Percentiles rank a stretch among this genome's conserved stretches.
Conservation (phyloP, 257 asterid genomes). For the Eucommia ulmoides region DNA sequence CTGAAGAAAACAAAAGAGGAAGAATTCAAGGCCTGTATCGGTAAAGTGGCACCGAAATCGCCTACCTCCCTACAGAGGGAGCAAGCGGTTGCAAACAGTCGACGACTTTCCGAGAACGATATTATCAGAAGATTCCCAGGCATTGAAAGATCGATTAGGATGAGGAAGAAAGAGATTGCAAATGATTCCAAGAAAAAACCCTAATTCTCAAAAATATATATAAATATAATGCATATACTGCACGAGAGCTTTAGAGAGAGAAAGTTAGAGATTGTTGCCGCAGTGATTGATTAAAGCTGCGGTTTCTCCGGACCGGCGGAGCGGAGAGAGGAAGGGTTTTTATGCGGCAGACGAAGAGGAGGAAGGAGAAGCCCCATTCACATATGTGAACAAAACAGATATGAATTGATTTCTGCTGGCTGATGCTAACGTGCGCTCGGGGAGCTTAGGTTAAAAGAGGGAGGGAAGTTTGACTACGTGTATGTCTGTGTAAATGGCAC, state of each 20-base stretch:
- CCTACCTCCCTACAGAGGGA: constrained; percentile 15
- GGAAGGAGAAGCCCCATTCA: neutral
- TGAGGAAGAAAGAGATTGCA: neutral
- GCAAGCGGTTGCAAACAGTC: constrained; percentile 12
- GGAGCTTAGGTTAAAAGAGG: constrained; percentile 12
- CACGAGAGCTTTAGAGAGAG: too few relatives aligned
- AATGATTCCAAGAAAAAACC: constrained; percentile 13
- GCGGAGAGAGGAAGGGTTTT: neutral
- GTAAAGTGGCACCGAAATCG: constrained; percentile 17
- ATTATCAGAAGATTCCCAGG: constrained; percentile 12
- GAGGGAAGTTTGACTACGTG: too few relatives aligned
- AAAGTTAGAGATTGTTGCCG: neutral
- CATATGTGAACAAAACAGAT: constrained; percentile 10
- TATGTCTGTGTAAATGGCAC: too few relatives aligned
- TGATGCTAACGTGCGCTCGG: constrained; percentile 37
- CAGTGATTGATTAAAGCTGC: neutral
- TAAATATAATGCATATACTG: neutral
- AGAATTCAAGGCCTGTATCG: constrained; percentile 5
- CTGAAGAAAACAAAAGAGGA: neutral
- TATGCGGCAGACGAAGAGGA: constrained; percentile 3
- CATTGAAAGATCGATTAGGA: constrained; percentile 36
- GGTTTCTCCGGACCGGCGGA: neutral
- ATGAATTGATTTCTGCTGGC: constrained; percentile 11
- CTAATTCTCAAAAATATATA: constrained; percentile 16
- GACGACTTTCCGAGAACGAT: constrained; percentile 6